A percentile compares a stretch with the other conserved stretches of the same genome.
Conservation (phyloP, 78 protist genomes). For the Dictyostelium citrinum region DNA sequence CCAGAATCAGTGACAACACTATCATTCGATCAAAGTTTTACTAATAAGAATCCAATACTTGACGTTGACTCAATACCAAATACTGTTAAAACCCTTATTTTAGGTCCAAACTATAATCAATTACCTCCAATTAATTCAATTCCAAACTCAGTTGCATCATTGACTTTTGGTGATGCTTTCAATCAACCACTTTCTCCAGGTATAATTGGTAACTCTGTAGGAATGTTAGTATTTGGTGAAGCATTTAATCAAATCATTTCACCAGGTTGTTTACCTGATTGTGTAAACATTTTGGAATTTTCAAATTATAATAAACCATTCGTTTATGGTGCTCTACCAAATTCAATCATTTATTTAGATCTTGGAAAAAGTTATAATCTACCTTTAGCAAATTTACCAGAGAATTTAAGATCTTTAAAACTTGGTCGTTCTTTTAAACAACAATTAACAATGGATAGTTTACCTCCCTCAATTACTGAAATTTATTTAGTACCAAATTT, state of each 20-base stretch:
- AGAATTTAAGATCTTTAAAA: not conserved
- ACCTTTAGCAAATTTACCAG: not conserved
- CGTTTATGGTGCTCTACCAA: not conserved
- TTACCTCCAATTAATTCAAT: not conserved
- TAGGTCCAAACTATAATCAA: not conserved
- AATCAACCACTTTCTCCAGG: slow-evolving; percentile 8
- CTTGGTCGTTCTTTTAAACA: slow-evolving; percentile 5
- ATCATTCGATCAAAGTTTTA: not conserved
- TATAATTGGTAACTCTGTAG: not conserved
- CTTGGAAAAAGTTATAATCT: not conserved
- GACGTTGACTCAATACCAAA: not conserved
- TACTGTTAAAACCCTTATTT: not conserved
- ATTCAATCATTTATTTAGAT: not conserved
- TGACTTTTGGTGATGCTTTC: not conserved
- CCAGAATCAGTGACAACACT: not conserved
- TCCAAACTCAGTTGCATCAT: not conserved
- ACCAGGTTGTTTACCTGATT: not conserved
- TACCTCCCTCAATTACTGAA: not conserved
- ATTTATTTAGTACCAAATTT: not conserved
- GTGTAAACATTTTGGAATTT: not conserved
- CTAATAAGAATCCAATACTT: not conserved
- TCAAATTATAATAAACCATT: slow-evolving; percentile 7
- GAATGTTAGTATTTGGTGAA: slow-evolving; percentile 25
- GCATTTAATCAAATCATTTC: not conserved
- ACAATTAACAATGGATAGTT: not conserved